Base-by-base conservation (phyloP, 2,329 filamentous ascomycete species). In the Amylocarpus encephaloides region DNA sequence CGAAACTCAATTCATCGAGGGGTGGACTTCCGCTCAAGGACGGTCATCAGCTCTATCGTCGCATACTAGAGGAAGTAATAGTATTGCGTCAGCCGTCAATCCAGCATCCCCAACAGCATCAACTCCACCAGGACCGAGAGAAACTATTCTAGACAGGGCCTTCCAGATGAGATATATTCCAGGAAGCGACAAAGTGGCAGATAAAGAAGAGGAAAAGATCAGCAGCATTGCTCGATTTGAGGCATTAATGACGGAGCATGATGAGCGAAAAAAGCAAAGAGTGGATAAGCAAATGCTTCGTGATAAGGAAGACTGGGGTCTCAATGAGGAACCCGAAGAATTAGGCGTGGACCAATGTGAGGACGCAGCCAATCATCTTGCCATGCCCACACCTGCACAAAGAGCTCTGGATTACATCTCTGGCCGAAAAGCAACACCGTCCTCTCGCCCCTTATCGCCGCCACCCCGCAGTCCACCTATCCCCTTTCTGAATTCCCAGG, bases 141-240 rank as follows among this genome's bases (percentile, higher is more conserved):
- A 85, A 65, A 83, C 82, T 0, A 85, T 85, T 46, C 65, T 85
- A n/a, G 82, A 85, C 62, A 70, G 82, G 35, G 82, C 82, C 0
- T 85, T 85, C 59, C 79, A 82, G 58, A 67, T 85, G 67, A 73
- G 77, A 7, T 79, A 71, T 50, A 82, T 85, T 32, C 81, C 81
- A 13, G 81, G 81, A 5, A 78, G 77, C 2, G 79, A 81, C 10
- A 67, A 68, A 6, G 70, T 76, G 1, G 34, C 46, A 7, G 56
- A 59, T n/a, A 56, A 50, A 11, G 80, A 80, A 3, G 79, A 82
- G 53, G 79, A 83, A 57, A 82, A 83, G 51, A 68, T 84, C 13
- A 84, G 76, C 56, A 85, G 81, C 0, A 70, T 85, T 30, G 82
- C 80, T 9, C 73, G 79, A 18, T 85, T 85, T 48, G 82, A 85